phyloP scores from a whole-genome alignment of 208 protist species.

The Trypanosoma platydactyli region DNA sequence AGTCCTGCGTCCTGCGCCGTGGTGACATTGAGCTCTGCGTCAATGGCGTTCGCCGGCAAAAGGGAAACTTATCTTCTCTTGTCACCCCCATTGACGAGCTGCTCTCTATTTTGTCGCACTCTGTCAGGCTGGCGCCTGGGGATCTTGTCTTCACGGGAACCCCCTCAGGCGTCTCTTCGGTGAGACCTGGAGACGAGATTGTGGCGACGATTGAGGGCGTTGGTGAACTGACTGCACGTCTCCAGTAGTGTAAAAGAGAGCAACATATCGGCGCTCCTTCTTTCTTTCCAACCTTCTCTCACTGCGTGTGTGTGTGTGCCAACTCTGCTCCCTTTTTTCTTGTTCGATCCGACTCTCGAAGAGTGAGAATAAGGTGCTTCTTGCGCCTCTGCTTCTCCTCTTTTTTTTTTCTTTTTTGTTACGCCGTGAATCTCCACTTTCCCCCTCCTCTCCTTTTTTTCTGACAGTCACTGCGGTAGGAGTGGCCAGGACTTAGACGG shows the following conservation, averaged over 20 bases:
- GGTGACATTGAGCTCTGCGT: constrained; percentile 62
- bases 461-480: too few species aligned
- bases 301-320: too few species aligned
- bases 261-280: neutral
- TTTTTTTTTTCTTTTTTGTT: neutral
- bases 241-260: constrained; percentile 15
- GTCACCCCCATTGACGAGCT: constrained; percentile 57
- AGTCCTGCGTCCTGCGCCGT: constrained; percentile 19
- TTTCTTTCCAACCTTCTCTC: neutral
- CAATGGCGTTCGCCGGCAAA: constrained; percentile 65
- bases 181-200: constrained; percentile 73
- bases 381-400: neutral
- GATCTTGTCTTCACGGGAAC: constrained; percentile 90
- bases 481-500: too few species aligned
- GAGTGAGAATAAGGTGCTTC: neutral
- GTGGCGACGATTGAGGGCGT: constrained; percentile 59
- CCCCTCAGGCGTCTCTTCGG: constrained; percentile 74
- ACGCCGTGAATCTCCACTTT: neutral
- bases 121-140: constrained; percentile 74
- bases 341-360: neutral
- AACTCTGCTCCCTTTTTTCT: neutral
- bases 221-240: constrained; percentile 42
- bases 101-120: constrained; percentile 59
- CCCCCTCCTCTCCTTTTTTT: constrained; percentile 18
- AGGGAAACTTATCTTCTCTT: constrained; percentile 63